Evolutionary conservation across 805 yeast genomes (phyloP), one percentile per base, ranked within the genome.

Genomic region (Pachysolen tannophilus): DNA sequence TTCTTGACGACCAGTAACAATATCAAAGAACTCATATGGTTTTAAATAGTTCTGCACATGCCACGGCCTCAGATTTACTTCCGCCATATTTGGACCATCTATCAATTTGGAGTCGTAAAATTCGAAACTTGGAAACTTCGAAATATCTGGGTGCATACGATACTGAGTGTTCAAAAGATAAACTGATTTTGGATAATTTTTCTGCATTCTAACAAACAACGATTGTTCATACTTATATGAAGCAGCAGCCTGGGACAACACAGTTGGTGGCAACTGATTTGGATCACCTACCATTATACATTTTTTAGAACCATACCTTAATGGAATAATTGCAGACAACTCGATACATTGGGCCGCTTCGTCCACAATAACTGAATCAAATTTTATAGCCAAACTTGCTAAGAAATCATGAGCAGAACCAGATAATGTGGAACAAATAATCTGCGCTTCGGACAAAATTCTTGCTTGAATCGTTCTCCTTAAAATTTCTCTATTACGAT

Each of bases 221-320:
- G 94, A 82, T 56, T 90, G 95, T 43, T 90, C 95, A 51, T 92
- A 92, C 28, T 75, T 74, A 46, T 67, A 72, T 4, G 73, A 64
- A 1, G 94, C 80, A 2, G 98, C 97, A 10, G 76, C 80, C 46
- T 82, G 87, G 0, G 97, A 90, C 14, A 92, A 60, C 8, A 90
- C 97, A 0, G 98, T 90, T 0, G 98, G 98, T 0, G 98, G 98
- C 43, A 92, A 68, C 60, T 92, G 98, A 53, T 92, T 88, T 2
- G 97, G 97, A 61, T 92, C 98, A 55, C 98, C 98, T 30, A 92
- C 98, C 94, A 92, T 82, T 32, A 92, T 81, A 61, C 97, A 90
- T 37, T 78, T 75, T 40, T 70, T 78, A 48, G 94, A 83, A 2
- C 97, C 97, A 54, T 88, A 92, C 49, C 94, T 67, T 44, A 92